Base-by-base conservation (phyloP, 495 filamentous ascomycete species). In the Neurospora cerealis region DNA sequence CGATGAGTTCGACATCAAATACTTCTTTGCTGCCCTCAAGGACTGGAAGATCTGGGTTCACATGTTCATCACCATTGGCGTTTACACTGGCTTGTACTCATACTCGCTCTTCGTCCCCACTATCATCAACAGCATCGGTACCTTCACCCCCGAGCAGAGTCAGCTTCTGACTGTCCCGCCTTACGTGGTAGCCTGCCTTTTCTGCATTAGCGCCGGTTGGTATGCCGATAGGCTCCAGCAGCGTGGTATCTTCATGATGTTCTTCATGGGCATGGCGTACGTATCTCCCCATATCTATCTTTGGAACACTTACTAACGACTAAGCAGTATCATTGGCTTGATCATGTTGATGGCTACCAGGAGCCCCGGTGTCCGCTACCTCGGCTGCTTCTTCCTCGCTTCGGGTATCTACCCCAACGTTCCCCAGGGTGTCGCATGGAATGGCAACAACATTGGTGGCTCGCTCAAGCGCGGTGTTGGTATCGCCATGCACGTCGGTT, bases 401-500 rank as follows among this genome's bases (percentile, higher is more conserved):
- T 79, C 79, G 13, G 92, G 92, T 38, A 92, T 95, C 80, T 95
- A 94, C 79, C 92, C 92, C 13, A 86, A 88, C 44, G 88, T 91
- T 6, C 92, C 91, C 3, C 89, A 91, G 73, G 89, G 91, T 70
- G 85, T 95, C 11, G 91, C 90, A 0, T 95, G 92, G 92, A 92
- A 93, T 69, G 91, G 92, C 15, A 92, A 93, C 82, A 94, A 94
- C 78, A 91, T 93, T 69, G 91, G 91, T 32, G 92, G 92, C 1
- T 92, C 93, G 72, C 92, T 91, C 13, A 95, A 94, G 80, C 89
- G 92, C 36, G 89, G 88, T 72, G 91, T 92, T 48, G 92, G 91
- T 48, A 93, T 93, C 73, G 92, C 92, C n/a, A 88, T 93, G 86
- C 92, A 95, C 79, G 91, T 95, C 69, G 89, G 88, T 28, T 93